Conservation (phyloP, 306 rosid species). For the Glycyrrhiza uralensis region DNA sequence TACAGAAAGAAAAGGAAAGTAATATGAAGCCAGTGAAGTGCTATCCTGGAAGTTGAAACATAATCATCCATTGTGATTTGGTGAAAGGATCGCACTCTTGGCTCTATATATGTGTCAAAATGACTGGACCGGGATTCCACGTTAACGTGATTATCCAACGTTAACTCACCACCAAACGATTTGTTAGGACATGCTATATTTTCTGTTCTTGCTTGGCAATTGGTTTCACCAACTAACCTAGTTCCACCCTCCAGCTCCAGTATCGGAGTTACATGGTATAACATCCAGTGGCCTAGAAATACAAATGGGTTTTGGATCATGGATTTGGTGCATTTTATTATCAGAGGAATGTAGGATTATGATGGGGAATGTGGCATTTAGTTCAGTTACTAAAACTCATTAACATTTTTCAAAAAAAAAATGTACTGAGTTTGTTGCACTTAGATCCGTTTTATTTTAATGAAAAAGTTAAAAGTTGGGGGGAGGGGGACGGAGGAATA, state of each 20-base stretch:
- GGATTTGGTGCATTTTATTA: background rate
- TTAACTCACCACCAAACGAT: slow-evolving; percentile 39
- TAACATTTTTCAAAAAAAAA: background rate
- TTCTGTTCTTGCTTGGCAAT: background rate
- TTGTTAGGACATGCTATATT: slow-evolving; percentile 13
- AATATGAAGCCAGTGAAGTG: slow-evolving; percentile 4
- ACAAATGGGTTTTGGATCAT: background rate
- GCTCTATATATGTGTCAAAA: slow-evolving; percentile 5
- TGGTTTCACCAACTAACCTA: slow-evolving; percentile 35
- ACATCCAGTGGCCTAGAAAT: background rate
- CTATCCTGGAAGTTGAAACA: slow-evolving; percentile 27
- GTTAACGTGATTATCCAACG: slow-evolving; percentile 35
- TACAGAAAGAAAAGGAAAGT: too few relatives aligned
- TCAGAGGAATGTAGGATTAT: background rate
- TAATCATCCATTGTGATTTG: slow-evolving; percentile 23
- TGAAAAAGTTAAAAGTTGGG: background rate
- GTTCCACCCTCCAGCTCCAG: background rate
- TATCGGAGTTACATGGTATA: background rate
- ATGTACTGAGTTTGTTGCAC: background rate
- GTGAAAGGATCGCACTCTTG: slow-evolving; percentile 19
- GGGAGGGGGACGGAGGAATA: too few relatives aligned
- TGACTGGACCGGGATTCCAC: background rate
- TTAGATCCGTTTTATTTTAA: background rate
- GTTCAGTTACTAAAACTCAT: background rate
- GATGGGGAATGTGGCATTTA: background rate